phyloP scores from a whole-genome alignment of 768 basidiomycete species.

The Boletus reticulatus region DNA sequence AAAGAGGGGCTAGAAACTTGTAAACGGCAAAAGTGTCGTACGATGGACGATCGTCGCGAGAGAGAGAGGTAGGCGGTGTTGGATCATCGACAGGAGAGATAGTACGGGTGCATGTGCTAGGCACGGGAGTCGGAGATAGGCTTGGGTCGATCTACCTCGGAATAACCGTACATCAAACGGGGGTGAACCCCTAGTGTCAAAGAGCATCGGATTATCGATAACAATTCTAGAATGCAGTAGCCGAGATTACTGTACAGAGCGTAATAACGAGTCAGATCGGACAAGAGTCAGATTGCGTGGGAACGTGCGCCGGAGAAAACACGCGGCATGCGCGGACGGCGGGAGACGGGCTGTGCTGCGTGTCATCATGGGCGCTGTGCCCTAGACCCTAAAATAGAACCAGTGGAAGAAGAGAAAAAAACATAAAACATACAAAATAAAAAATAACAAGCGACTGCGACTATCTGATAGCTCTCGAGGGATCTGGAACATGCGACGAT shows the following conservation, averaged over 20 bases:
- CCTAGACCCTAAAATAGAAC: conserved; percentile 27
- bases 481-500: conserved; percentile 2
- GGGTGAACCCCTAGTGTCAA: no score
- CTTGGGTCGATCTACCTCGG: background rate
- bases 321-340: conserved; percentile 18
- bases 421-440: background rate
- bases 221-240: conserved; percentile 10
- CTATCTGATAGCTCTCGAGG: background rate
- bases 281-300: background rate
- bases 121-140: conserved; percentile 8
- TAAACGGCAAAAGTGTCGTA: conserved; percentile 11
- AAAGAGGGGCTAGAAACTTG: background rate
- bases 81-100: conserved; percentile 9
- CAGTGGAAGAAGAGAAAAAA: background rate
- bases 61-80: conserved; percentile 1
- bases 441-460: background rate
- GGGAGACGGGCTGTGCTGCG: conserved; percentile 16
- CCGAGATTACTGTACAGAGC: conserved; percentile 1
- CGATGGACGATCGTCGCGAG: conserved; percentile 8
- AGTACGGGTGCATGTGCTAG: conserved; percentile 5
- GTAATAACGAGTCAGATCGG: conserved; percentile 6
- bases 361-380: background rate
- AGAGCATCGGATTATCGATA: conserved; percentile 19
- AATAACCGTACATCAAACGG: background rate
- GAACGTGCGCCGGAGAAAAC: conserved; percentile 15